These are phyloP conservation scores for Epichloe elymi DNA, from an alignment of 2,329 filamentous ascomycete species.

Conservation along the genomic window DNA sequence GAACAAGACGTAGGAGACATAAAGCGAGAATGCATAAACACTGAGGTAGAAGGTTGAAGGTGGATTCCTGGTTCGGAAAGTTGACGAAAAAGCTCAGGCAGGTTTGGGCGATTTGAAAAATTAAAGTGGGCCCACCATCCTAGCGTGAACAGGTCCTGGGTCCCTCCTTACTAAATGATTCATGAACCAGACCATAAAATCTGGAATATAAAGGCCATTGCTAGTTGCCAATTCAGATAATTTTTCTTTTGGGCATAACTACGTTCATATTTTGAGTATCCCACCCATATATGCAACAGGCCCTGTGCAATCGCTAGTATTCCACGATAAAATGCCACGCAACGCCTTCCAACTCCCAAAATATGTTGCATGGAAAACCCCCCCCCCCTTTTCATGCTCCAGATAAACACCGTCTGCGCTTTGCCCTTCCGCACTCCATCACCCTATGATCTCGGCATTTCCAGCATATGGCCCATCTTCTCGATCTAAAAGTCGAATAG, in stretches of 20 bases:
- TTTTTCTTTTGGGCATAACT: background rate
- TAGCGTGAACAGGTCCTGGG: no score
- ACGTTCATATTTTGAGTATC: no score
- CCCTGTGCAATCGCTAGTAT: background rate
- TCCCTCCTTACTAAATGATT: no score
- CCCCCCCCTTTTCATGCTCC: background rate
- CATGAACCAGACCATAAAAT: no score
- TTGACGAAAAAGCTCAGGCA: background rate
- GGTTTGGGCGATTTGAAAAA: background rate
- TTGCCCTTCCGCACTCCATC: background rate
- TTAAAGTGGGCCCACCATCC: background rate
- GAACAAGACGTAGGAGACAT: no score
- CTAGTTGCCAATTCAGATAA: no score
- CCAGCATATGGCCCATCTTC: conserved; percentile 75
- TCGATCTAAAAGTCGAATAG: conserved; percentile 45
- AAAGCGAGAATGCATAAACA: background rate
- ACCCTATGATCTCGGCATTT: conserved; percentile 29
- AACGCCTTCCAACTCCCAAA: background rate
- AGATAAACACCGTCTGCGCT: background rate
- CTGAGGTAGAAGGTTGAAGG: background rate
- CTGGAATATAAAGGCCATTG: no score
- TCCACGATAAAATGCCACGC: background rate
- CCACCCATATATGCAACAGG: background rate
- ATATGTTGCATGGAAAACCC: background rate
- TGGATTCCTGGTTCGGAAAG: background rate